Conservation (phyloP, 495 filamentous ascomycete genomes). For the Daldinia decipiens region DNA sequence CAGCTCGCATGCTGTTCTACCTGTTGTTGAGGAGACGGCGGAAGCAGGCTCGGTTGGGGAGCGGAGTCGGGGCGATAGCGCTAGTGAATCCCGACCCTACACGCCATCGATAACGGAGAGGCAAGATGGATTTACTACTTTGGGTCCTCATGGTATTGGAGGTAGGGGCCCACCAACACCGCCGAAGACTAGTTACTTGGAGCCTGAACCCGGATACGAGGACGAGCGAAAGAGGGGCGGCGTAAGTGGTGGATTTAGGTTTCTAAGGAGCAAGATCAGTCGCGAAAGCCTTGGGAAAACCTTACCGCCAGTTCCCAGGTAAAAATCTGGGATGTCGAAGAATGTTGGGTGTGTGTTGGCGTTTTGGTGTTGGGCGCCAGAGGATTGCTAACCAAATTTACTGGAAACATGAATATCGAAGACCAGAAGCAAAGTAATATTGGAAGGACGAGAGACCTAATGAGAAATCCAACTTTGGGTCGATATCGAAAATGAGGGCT, state of each 20-base stretch:
- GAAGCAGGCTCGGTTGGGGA: conserved; percentile 78
- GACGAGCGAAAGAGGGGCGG: conserved; percentile 27
- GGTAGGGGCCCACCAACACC: conserved; percentile 55
- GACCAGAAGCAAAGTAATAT: conserved; percentile 34
- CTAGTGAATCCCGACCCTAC: conserved; percentile 56
- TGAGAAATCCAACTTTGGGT: conserved; percentile 45
- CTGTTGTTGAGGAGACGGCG: conserved; percentile 90
- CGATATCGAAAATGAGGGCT: conserved; percentile 41
- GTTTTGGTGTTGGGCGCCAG: conserved; percentile 18
- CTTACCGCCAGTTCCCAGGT: conserved; percentile 62
- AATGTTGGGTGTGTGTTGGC: conserved; percentile 18
- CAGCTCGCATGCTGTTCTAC: conserved; percentile 71
- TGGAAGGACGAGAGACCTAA: conserved; percentile 46
- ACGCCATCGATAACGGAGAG: conserved; percentile 56
- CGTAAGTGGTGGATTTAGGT: conserved; percentile 24
- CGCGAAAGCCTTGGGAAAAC: conserved; percentile 64
- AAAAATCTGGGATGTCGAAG: conserved; percentile 19
- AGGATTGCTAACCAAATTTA: conserved; percentile 22
- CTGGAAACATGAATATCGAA: conserved; percentile 41
- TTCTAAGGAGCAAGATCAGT: conserved; percentile 45
- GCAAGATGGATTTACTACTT: conserved; percentile 56
- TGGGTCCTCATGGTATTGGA: conserved; percentile 52
- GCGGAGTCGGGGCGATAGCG: conserved; percentile 54
- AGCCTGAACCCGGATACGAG: conserved; percentile 53
- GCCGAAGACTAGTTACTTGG: conserved; percentile 55